These are phyloP conservation scores for Mucor circinelloides DNA, from an alignment of 371 early-diverging fungal species.

Conservation along the genomic window DNA sequence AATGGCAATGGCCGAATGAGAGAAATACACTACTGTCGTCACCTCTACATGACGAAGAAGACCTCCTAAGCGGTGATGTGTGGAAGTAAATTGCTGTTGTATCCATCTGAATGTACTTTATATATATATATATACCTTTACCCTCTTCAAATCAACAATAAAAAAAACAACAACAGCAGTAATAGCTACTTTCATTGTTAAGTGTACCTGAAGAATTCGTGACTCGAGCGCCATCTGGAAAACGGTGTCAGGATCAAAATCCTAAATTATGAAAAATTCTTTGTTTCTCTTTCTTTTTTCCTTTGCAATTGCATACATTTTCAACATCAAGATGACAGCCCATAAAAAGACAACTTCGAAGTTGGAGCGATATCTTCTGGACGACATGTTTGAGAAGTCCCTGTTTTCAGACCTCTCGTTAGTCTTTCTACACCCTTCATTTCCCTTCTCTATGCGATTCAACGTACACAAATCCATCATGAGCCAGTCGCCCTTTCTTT, in stretches of 20 bases:
- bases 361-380: constrained; percentile 46
- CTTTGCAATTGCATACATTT: background rate
- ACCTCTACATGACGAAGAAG: background rate
- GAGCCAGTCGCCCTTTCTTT: constrained; percentile 44
- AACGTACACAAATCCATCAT: constrained; percentile 48
- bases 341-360: constrained; percentile 59
- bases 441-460: constrained; percentile 45
- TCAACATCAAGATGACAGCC: background rate
- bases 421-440: constrained; percentile 40
- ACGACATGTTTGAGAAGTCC: constrained; percentile 42
- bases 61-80: constrained; percentile 14
- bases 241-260: background rate
- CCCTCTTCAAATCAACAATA: no score
- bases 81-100: constrained; percentile 13
- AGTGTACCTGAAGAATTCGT: background rate
- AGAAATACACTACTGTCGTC: background rate
- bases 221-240: background rate
- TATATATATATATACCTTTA: background rate
- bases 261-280: background rate
- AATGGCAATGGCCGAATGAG: constrained; percentile 23
- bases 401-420: constrained; percentile 44
- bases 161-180: no score
- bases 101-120: background rate
- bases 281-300: background rate
- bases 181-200: no score